These are phyloP conservation scores for Mrakia gelida DNA, from an alignment of 768 basidiomycete genomes.

Conservation along the genomic window DNA sequence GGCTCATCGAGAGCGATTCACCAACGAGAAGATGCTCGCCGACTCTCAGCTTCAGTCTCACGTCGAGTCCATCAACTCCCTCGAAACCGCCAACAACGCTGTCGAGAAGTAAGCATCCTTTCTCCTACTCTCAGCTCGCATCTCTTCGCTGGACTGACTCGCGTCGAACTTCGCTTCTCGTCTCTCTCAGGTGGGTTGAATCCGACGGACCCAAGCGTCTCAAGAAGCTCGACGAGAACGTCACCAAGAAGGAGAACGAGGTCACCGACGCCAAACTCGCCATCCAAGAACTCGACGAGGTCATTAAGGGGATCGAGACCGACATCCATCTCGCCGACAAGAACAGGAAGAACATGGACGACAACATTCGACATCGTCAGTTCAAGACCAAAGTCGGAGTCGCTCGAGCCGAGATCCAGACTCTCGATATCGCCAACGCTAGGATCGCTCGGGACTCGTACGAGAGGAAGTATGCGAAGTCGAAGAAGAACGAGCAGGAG, in stretches of 20 bases:
- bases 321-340: conserved; percentile 23
- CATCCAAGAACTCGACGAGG: conserved; percentile 35
- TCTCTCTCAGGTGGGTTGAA: conserved; percentile 9
- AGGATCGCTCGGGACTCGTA: conserved; percentile 79
- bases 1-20: conserved; percentile 12
- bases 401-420: conserved; percentile 66
- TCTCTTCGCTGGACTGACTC: background rate
- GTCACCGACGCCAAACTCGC: conserved; percentile 32
- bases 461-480: conserved; percentile 67
- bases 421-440: conserved; percentile 77
- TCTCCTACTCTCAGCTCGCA: background rate
- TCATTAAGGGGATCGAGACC: conserved; percentile 29
- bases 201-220: conserved; percentile 29
- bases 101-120: conserved; percentile 18
- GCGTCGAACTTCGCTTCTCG: background rate
- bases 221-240: conserved; percentile 32
- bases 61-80: conserved; percentile 9
- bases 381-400: conserved; percentile 62
- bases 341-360: conserved; percentile 47
- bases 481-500: conserved; percentile 67
- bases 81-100: background rate
- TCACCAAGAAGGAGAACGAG: conserved; percentile 34
- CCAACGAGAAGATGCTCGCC: conserved; percentile 8
- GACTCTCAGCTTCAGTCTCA: conserved; percentile 10
- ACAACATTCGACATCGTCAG: conserved; percentile 75